Evolutionary conservation across 805 yeast species (phyloP).

Genomic region (Allodekkera sacchari): DNA sequence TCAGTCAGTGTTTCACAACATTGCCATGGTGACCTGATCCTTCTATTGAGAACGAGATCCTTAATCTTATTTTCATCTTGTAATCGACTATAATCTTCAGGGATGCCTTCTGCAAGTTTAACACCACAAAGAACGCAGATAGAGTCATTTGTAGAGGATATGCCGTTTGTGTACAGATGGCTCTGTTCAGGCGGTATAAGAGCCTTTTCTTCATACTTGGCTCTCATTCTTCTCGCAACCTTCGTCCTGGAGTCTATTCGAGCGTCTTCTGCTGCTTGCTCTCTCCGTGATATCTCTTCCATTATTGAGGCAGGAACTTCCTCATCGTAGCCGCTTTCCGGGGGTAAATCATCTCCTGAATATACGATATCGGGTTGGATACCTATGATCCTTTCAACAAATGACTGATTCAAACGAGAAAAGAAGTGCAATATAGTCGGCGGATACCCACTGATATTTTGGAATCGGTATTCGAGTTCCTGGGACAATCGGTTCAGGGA

Average conservation of each 20-base stretch:
- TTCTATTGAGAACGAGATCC: constrained; percentile 18
- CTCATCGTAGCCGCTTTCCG: constrained; percentile 8
- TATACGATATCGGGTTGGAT: no score
- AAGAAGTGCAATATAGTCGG: no score
- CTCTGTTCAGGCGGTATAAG: constrained; percentile 9
- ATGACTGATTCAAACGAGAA: no score
- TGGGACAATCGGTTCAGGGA: no score
- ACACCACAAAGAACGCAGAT: constrained; percentile 67
- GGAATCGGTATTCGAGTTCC: no score
- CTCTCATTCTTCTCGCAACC: constrained; percentile 15
- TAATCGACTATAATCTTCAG: constrained; percentile 33
- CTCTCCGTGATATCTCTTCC: constrained; percentile 20
- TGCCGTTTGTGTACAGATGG: constrained; percentile 15
- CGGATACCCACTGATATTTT: no score
- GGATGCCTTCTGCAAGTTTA: constrained; percentile 66
- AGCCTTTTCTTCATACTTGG: constrained; percentile 9
- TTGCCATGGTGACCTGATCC: constrained; percentile 56
- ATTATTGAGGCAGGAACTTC: constrained; percentile 21
- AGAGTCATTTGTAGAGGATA: constrained; percentile 29
- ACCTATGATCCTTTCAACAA: no score
- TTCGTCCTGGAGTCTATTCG: constrained; percentile 15
- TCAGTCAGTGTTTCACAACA: constrained; percentile 40
- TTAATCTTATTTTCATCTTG: constrained; percentile 13
- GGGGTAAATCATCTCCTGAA: no score
- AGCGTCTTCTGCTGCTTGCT: constrained; percentile 20